Evolutionary conservation across 805 yeast species (phyloP), one percentile per base, ranked within the genome.

Genomic region (Suhomyces tanzawaensis): DNA sequence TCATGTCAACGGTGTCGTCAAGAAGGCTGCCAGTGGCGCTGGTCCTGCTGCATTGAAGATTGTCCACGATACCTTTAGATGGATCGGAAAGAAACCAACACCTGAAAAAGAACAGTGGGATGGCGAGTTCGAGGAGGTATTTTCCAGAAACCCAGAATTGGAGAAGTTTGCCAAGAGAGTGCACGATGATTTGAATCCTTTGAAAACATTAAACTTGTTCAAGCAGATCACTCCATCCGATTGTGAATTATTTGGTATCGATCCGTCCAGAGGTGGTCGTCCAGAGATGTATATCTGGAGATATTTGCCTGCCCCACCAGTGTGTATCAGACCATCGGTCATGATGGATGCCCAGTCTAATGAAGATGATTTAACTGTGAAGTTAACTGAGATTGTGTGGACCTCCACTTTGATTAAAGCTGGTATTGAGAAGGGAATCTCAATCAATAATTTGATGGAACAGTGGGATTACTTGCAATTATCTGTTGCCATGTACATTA

Each of bases 381-480:
- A 93, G 58, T 70, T 93, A 41, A 88, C 98, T 0, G 99, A 93
- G 64, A 87, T 93, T 45, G 98, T 90, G 19, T 91, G 95, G 95
- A 88, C 96, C 1, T 83, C 93, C n/a, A 83, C 95, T 4, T 73
- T 90, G 66, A 93, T 93, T 52, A 77, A 88, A 48, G 95, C 96
- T 0, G 99, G 97, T 43, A 79, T 93, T 36, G 95, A 90, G 46
- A 91, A 89, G 58, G 99, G 99, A 42, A 86, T 91, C 45, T 80
- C 96, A 12, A 82, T 95, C 54, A 86, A 88, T 47, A 87, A 87
- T 53, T 72, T 93, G 64, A 90, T 93, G 96, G 98, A 91, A 56
- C 99, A 93, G 57, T 93, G 99, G 99, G 99, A 93, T 57, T 93
- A 87, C 58, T 66, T 93, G 48, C 99, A 93, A 64, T 72, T 93